Percentiles rank a stretch among this genome's conserved stretches.
phyloP scores from a whole-genome alignment of 192 early-diverging fungal genomes.

The Coemansia erecta region DNA sequence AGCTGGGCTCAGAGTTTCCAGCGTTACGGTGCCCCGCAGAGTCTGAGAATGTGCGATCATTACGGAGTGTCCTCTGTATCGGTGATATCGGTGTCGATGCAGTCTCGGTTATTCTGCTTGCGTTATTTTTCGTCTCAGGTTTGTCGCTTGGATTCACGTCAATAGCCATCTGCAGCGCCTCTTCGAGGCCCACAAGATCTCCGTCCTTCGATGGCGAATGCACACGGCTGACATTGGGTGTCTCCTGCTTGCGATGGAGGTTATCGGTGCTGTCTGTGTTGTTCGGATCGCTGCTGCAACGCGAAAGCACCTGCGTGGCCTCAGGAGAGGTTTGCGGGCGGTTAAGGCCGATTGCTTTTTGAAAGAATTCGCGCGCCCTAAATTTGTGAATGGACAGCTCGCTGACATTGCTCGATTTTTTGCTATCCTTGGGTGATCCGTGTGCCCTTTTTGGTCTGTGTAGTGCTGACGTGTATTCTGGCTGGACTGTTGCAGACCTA shows the following conservation, averaged over 20 bases:
- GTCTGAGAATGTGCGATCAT: background rate
- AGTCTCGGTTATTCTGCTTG: background rate
- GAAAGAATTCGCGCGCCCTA: slow-evolving; percentile 20
- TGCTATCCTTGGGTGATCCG: background rate
- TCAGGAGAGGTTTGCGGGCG: background rate
- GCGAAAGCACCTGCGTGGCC: background rate
- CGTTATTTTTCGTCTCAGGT: background rate
- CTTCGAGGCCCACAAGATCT: background rate
- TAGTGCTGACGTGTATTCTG: background rate
- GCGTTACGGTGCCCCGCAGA: background rate
- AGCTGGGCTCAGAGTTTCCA: background rate
- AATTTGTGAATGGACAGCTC: slow-evolving; percentile 1
- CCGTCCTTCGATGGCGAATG: background rate
- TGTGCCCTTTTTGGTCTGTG: background rate
- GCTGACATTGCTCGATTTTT: too few species aligned
- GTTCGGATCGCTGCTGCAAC: slow-evolving; percentile 9
- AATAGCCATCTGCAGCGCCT: slow-evolving; percentile 3
- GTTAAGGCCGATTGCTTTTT: slow-evolving; percentile 21
- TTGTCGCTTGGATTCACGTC: background rate
- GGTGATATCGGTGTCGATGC: slow-evolving; percentile 4
- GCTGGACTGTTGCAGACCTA: background rate
- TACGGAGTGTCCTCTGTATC: background rate
- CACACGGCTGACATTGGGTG: background rate
- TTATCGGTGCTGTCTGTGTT: background rate
- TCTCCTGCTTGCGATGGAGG: background rate